Evolutionary conservation across 768 basidiomycete genomes (phyloP).

Genomic region (Amanita molliuscula): DNA sequence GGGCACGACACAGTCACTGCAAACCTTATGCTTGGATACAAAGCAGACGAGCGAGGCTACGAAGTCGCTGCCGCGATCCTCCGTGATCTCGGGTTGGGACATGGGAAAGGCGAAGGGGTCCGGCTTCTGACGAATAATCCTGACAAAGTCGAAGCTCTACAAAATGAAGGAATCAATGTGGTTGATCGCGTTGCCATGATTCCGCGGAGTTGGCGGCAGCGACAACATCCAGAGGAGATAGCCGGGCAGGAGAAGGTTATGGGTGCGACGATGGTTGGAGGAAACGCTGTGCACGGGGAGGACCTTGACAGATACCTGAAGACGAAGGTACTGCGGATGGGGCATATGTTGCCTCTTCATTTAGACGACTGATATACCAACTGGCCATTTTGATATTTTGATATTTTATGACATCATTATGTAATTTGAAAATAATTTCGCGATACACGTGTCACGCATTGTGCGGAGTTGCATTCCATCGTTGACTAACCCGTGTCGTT

Average conservation of each 20-base stretch:
- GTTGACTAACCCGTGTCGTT: neutral
- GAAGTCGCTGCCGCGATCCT: conserved; percentile 87
- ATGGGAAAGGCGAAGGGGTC: conserved; percentile 39
- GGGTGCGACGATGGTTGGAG: conserved; percentile 78
- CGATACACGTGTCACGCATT: no score
- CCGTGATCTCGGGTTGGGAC: conserved; percentile 72
- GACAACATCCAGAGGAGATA: conserved; percentile 21
- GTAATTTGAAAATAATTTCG: no score
- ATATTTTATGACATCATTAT: no score
- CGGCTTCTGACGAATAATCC: conserved; percentile 95
- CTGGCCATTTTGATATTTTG: no score
- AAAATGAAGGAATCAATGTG: conserved; percentile 73
- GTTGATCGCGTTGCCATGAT: conserved; percentile 90
- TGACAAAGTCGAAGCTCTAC: conserved; percentile 85
- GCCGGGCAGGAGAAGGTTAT: conserved; percentile 26
- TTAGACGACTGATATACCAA: conserved; percentile 20
- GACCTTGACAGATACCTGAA: conserved; percentile 93
- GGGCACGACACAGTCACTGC: conserved; percentile 99
- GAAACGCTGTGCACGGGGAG: conserved; percentile 61
- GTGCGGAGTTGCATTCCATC: neutral
- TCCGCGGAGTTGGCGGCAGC: conserved; percentile 74
- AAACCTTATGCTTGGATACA: conserved; percentile 89
- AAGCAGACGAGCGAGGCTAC: conserved; percentile 90
- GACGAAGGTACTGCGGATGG: conserved; percentile 97
- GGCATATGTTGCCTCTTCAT: conserved; percentile 75